A percentile compares a stretch with the other conserved stretches of the same genome.
Evolutionary conservation across 768 basidiomycete genomes (phyloP).

Genomic region (Serendipita sp.): DNA sequence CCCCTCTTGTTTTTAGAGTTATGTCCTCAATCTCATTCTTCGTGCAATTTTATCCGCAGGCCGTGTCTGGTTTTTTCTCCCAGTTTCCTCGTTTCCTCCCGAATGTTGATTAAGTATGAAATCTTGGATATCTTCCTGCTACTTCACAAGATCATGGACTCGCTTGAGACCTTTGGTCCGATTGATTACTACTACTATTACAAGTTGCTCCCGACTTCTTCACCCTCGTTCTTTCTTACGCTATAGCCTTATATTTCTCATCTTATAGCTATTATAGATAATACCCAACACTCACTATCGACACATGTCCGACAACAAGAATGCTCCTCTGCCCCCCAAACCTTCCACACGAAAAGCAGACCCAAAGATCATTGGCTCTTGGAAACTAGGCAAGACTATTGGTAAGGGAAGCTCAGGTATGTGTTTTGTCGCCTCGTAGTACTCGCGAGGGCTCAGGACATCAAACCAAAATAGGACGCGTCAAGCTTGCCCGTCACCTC

Average conservation of each 20-base stretch:
- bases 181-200: neutral
- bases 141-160: no score
- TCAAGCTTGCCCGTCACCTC: slow-evolving; percentile 76
- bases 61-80: neutral
- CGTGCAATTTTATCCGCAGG: neutral
- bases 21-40: neutral
- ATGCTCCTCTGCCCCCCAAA: neutral
- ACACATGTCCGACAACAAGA: neutral
- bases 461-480: slow-evolving; percentile 43
- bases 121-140: neutral
- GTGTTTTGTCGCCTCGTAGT: slow-evolving; percentile 11
- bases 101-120: neutral
- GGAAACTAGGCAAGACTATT: slow-evolving; percentile 75
- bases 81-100: neutral
- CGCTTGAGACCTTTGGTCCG: neutral
- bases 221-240: neutral
- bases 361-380: slow-evolving; percentile 42
- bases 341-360: neutral
- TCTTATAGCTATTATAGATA: neutral
- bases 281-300: neutral
- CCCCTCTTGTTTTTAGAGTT: neutral
- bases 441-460: neutral
- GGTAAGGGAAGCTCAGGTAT: slow-evolving; percentile 66
- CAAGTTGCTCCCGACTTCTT: neutral
- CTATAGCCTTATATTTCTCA: neutral